Base-by-base conservation (phyloP, 495 filamentous ascomycete genomes). In the Astrothelium macrocarpum region DNA sequence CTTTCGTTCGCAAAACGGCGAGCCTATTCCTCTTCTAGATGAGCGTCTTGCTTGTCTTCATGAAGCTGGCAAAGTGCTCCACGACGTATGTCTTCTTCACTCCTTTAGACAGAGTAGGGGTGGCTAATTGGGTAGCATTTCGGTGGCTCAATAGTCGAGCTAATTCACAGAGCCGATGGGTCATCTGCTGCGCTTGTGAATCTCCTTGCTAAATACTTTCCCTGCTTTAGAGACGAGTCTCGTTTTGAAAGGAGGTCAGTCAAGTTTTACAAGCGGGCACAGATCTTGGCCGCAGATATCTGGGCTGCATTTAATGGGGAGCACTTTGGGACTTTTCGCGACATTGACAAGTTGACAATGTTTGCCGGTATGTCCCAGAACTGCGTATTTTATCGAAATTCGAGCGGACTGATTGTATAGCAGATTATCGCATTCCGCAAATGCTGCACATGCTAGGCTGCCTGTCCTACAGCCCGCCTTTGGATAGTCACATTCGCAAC, bases 301-400 rank as follows among this genome's bases (percentile, higher is more conserved):
- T 97, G 93, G 93, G 93, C 92, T 12, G 93, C 90, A 64, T 96
- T 97, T 70, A 83, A 94, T 58, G 90, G 90, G 34, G 79, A 87
- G 65, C 76, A 81, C 26, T 91, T 85, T 66, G 94, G 94, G 16
- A 75, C 80, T n/a, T 99, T 99, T 70, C 70, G 85, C 31, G 95
- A 99, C 69, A 95, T 99, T 60, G 85, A 91, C 71, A 88, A 89
- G 67, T 88, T 99, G 71, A 99, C 95, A 65, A 97, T 97, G 89
- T 99, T 97, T 76, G 91, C 94, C 64, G 83, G 82, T 84, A 75
- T 53, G 75, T 29, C 7, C 46, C 29, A 18, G 26, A 26, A n/a
- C 32, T 31, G 11, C 28, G n/a, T 32, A 9, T 36, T 53, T n/a
- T 10, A 45, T 67, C 25, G 0, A 25, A 20, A 32, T 16, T 31